Evolutionary conservation across 2,329 filamentous ascomycete species (phyloP).

Genomic region (Penicillium nordicum): DNA sequence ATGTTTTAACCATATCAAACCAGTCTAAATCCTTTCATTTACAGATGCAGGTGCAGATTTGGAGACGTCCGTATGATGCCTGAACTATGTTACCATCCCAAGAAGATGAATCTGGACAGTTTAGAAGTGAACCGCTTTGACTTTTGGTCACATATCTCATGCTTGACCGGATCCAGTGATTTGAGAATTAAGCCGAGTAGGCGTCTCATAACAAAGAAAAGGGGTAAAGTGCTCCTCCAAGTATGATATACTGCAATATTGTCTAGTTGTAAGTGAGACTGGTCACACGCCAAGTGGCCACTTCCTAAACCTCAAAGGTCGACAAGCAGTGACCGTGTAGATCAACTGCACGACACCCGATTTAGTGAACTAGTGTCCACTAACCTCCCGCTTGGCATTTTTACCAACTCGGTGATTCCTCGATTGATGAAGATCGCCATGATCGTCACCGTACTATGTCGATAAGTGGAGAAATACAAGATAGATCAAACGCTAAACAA

Average conservation of each 20-base stretch:
- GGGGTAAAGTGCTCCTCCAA: too few relatives aligned
- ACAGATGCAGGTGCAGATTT: not conserved
- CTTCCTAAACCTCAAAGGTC: not conserved
- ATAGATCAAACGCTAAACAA: not conserved
- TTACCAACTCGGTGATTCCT: not conserved
- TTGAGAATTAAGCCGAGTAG: too few relatives aligned
- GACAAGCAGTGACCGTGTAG: not conserved
- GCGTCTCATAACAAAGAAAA: too few relatives aligned
- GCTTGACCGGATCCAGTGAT: too few relatives aligned
- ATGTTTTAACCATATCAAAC: not conserved
- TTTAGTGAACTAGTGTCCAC: not conserved
- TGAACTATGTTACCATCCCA: not conserved
- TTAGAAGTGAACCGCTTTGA: not conserved
- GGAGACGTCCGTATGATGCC: not conserved
- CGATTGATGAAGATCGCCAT: not conserved
- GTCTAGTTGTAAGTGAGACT: not conserved
- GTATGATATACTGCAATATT: too few relatives aligned
- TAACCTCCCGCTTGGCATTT: not conserved
- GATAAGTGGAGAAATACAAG: not conserved
- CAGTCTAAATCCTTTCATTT: not conserved
- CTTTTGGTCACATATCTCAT: too few relatives aligned
- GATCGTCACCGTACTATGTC: constrained; percentile 1
- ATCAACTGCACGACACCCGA: not conserved
- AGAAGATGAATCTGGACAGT: not conserved
- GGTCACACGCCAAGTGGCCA: not conserved